Base-by-base conservation (phyloP, 2,329 filamentous ascomycete genomes). In the Fusarium mexicanum region DNA sequence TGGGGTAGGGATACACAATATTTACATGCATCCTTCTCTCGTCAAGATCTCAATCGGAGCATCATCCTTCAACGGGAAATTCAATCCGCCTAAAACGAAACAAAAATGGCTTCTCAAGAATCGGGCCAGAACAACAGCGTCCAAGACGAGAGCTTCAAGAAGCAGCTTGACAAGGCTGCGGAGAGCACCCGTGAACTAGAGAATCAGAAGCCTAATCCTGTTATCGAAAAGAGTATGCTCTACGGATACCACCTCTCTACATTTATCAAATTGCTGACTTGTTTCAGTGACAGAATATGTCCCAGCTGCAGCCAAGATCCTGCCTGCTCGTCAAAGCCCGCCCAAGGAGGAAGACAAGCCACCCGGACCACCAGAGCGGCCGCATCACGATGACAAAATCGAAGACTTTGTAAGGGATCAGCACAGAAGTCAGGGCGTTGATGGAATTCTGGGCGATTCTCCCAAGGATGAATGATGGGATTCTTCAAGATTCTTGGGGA, bases 381-480 rank as follows among this genome's bases (percentile, higher is more conserved):
- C 86, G 0, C 71, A 80, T 29, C 83, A 89, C 62, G 87, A 88
- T 70, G 61, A 76, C 10, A 83, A 86, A 73, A 88, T 89, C 57
- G 86, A 87, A 69, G 85, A 87, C 35, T 89, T 89, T 67, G 79
- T 89, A 38, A 82, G 85, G 57, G 86, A 88, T 55, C 87, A 89
- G 79, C 86, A 89, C 74, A 79, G 83, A 44, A 89, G 87, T 78
- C 85, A 83, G 68, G 80, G 76, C 37, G 72, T 79, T 17, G 78
- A 81, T 31, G 78, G 76, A 12, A 51, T 79, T 26, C 63, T 78
- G 58, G 78, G 64, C 38, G 26, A 48, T 17, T 60, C 58, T 47
- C 46, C 73, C 24, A 71, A 66, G 14, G 73, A 76, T 38, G 61
- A 72, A 53, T 76, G 46, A 74, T 43, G 16, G 24, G 22, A 26